phyloP scores from a whole-genome alignment of 2,329 filamentous ascomycete species.

The Aspergillus costaricaensis region DNA sequence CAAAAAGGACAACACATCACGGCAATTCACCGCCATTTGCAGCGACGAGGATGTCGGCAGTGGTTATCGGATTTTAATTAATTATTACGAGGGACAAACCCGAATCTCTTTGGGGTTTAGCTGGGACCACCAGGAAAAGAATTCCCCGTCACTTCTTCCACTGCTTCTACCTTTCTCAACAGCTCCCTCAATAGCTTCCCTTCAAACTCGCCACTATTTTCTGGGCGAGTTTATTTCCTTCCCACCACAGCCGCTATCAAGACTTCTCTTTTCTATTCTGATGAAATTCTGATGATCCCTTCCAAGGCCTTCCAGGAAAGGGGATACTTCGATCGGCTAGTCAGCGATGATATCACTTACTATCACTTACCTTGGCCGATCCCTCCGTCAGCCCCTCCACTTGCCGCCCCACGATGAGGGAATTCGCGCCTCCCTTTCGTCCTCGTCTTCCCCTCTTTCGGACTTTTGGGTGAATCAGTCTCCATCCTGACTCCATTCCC shows the following conservation, averaged over 20 bases:
- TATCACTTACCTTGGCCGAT: not conserved
- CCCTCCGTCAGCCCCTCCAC: not conserved
- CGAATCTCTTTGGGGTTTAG: too few relatives aligned
- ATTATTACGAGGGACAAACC: too few relatives aligned
- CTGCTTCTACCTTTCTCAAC: too few relatives aligned
- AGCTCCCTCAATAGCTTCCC: too few relatives aligned
- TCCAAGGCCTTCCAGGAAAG: not conserved
- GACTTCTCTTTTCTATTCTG: not conserved
- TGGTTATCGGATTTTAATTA: not conserved
- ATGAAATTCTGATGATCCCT: not conserved
- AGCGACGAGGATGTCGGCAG: not conserved
- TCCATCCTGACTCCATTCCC: not conserved
- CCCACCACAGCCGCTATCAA: too few relatives aligned
- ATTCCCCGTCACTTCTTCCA: too few relatives aligned
- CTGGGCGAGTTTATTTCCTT: too few relatives aligned
- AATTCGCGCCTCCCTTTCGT: slow-evolving; percentile 4
- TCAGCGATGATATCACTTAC: slow-evolving; percentile 1
- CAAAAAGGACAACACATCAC: not conserved
- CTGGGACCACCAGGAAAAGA: too few relatives aligned
- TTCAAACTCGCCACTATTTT: too few relatives aligned
- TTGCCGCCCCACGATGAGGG: slow-evolving; percentile 1
- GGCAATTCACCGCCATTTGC: not conserved
- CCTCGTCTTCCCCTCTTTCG: not conserved
- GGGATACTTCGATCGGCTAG: not conserved
- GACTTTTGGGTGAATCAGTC: not conserved